Evolutionary conservation across 2,329 filamentous ascomycete species (phyloP).

Genomic region (Zymoseptoria crescenta): DNA sequence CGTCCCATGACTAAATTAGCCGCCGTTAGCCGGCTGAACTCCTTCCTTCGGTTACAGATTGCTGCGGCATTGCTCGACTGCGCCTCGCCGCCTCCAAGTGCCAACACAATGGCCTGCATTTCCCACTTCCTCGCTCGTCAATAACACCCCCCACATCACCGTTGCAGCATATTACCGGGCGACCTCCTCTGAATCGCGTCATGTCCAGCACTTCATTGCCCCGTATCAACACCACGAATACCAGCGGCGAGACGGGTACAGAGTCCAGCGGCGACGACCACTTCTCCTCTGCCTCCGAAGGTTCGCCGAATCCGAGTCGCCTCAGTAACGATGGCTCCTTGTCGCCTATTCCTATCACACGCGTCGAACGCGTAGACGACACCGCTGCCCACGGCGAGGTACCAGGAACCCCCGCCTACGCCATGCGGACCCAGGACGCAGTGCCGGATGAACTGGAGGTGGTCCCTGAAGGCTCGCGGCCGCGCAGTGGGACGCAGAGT

Average conservation of each 20-base stretch:
- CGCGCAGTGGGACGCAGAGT: constrained; percentile 33
- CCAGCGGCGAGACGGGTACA: constrained; percentile 12
- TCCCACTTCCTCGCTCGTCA: background rate
- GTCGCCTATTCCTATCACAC: constrained; percentile 53
- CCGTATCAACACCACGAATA: constrained; percentile 24
- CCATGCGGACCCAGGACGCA: constrained; percentile 50
- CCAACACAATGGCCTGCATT: background rate
- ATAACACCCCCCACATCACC: background rate
- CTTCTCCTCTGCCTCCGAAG: constrained; percentile 60
- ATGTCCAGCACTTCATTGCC: constrained; percentile 26
- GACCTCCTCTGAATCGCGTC: background rate
- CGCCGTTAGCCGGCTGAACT: background rate
- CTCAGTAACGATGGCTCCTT: constrained; percentile 30
- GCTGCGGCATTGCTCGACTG: background rate
- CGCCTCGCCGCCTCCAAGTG: background rate
- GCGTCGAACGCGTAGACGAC: constrained; percentile 56
- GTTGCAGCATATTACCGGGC: background rate
- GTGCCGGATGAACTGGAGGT: constrained; percentile 58
- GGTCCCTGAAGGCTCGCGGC: constrained; percentile 38
- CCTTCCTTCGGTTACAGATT: background rate
- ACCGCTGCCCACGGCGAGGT: constrained; percentile 52
- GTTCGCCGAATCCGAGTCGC: constrained; percentile 30
- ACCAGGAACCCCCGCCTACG: constrained; percentile 53
- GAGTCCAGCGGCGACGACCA: constrained; percentile 46
- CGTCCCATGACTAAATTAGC: background rate